Evolutionary conservation across 257 asterid species (phyloP), one percentile per base, ranked within the genome.

Genomic region (Fraxinus excelsior): DNA sequence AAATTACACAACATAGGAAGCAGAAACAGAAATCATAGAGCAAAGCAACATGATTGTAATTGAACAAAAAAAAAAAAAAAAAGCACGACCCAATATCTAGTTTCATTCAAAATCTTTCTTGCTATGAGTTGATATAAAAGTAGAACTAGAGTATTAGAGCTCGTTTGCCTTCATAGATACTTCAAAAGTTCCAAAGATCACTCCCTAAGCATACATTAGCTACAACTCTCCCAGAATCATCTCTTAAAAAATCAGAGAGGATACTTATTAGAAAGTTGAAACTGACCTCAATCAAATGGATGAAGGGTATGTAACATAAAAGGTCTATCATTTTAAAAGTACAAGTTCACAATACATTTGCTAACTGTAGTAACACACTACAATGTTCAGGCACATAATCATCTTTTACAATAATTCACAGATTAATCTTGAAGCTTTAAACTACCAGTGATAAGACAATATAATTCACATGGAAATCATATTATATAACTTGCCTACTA

Each of bases 41-140:
- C 72, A 25, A 58, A 37, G 75, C 70, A 82, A 21, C 71, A 23
- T 37, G 49, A 35, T 73, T 10, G 37, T 64, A 70, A 18, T 70
- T 7, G 19, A 60, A 60, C n/a, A 16, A 25, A 9, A 8, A 60
- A 21, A 60, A 60, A 23, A 28, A 60, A 8, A 7, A 23, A 7
- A 60, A 58, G 26, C 34, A 25, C 0, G 6, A 62, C 68, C 35
- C 2, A 26, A 62, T 8, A 8, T 25, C 32, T 26, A 13, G 28
- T n/a, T 58, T 58, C 31, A 58, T 58, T 58, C 66, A 58, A 58
- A 56, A 58, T n/a, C 11, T 8, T 56, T 56, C 66, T 58, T 58
- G 13, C 66, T n/a, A 58, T 58, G 66, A 58, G 28, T n/a, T 58
- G 66, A 58, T 7, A 21, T 58, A 21, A 23, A 58, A 21, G 66